phyloP scores from a whole-genome alignment of 2,329 filamentous ascomycete species.

The Penicillium fuscoglaucum region DNA sequence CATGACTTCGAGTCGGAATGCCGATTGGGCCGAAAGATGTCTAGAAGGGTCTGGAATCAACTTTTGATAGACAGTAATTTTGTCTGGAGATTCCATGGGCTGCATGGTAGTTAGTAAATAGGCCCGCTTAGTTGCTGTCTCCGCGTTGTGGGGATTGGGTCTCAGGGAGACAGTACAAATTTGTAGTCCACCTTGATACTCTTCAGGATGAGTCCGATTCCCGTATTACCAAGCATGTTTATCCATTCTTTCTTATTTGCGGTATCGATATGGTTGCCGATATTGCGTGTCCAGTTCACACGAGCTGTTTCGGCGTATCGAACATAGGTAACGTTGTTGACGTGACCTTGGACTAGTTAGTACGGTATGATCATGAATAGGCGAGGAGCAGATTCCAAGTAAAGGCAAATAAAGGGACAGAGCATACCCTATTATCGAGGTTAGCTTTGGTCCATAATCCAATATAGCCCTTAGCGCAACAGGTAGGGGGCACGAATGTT shows the following conservation, averaged over 20 bases:
- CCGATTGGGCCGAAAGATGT: constrained; percentile 31
- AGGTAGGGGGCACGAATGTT: neutral
- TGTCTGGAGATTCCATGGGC: constrained; percentile 83
- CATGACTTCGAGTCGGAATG: constrained; percentile 54
- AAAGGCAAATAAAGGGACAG: neutral
- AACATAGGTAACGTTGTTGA: constrained; percentile 84
- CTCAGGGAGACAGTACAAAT: constrained; percentile 57
- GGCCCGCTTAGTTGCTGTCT: neutral
- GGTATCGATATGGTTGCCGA: constrained; percentile 63
- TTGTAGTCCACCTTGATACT: constrained; percentile 84
- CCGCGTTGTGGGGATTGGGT: neutral
- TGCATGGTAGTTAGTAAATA: constrained; percentile 35
- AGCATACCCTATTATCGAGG: constrained; percentile 28
- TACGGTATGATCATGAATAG: neutral
- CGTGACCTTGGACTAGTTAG: constrained; percentile 59
- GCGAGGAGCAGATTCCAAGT: neutral
- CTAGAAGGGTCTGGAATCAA: constrained; percentile 56
- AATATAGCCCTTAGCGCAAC: neutral
- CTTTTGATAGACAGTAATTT: constrained; percentile 80
- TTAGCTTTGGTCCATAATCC: constrained; percentile 11
- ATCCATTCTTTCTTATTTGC: constrained; percentile 64
- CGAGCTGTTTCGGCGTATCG: constrained; percentile 80
- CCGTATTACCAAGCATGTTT: constrained; percentile 65
- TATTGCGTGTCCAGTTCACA: constrained; percentile 74
- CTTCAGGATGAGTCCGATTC: constrained; percentile 72